Evolutionary conservation across 345 rosid genomes (phyloP).

Genomic region (Populus ilicifolia): DNA sequence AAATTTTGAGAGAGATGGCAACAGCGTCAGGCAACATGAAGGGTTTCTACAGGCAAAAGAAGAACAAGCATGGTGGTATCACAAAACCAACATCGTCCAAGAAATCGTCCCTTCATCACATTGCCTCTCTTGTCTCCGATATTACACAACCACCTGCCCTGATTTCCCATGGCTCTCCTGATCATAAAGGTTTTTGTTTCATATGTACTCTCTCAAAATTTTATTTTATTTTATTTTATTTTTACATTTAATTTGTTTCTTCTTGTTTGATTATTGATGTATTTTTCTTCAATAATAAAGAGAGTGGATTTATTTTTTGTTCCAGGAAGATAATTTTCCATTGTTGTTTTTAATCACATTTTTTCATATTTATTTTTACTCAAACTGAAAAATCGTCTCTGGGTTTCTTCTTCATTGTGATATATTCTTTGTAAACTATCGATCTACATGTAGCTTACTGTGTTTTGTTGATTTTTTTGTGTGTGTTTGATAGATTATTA

Average conservation of each 20-base stretch:
- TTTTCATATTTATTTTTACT: neutral
- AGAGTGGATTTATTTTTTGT: neutral
- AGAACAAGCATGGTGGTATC: neutral
- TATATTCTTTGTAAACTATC: neutral
- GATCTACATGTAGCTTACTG: neutral
- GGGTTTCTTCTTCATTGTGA: neutral
- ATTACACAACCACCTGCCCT: neutral
- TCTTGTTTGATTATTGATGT: neutral
- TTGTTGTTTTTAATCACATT: neutral
- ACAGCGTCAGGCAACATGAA: neutral
- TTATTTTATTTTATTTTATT: too few relatives aligned
- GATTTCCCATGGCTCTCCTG: slow-evolving; percentile 4
- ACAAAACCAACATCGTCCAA: neutral
- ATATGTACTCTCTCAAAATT: neutral
- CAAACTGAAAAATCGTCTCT: neutral
- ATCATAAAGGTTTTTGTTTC: neutral
- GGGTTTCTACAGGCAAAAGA: slow-evolving; percentile 6
- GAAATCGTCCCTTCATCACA: neutral
- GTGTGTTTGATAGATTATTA: slow-evolving; percentile 31
- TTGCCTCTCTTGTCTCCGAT: neutral
- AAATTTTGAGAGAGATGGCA: slow-evolving; percentile 1
- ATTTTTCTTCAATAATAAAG: neutral
- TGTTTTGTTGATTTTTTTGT: neutral
- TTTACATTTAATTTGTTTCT: too few relatives aligned
- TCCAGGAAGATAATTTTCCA: neutral